Percentiles rank a stretch among this genome's conserved stretches.
Evolutionary conservation across 108 stramenopile species (phyloP).

Genomic region (Poteriospumella lacustris): DNA sequence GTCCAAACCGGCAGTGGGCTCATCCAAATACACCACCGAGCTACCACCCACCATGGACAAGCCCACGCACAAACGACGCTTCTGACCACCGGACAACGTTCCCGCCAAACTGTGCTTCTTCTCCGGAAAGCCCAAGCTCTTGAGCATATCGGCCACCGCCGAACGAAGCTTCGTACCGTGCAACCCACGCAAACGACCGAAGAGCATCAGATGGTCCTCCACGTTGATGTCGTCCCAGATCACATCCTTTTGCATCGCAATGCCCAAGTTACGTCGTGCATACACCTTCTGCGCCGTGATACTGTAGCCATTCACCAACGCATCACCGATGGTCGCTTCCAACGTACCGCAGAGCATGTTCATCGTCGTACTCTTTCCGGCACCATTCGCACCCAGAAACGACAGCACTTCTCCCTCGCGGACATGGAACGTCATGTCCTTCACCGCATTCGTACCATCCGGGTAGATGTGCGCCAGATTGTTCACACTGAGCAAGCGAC

Average conservation of each 20-base stretch:
- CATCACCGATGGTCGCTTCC: slow-evolving; percentile 12
- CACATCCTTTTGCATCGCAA: slow-evolving; percentile 23
- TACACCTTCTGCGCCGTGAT: not conserved
- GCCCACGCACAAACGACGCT: slow-evolving; percentile 25
- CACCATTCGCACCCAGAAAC: slow-evolving; percentile 30
- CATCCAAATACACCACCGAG: slow-evolving; percentile 21
- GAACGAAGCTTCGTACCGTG: not conserved
- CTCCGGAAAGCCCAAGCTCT: slow-evolving; percentile 27
- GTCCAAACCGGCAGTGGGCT: not conserved
- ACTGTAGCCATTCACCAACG: slow-evolving; percentile 24
- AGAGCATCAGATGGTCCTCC: slow-evolving; percentile 12
- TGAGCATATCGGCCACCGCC: not conserved
- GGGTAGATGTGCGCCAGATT: slow-evolving; percentile 29
- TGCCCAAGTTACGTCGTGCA: slow-evolving; percentile 19
- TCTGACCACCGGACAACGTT: slow-evolving; percentile 24
- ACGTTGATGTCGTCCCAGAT: slow-evolving; percentile 27
- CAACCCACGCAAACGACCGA: slow-evolving; percentile 19
- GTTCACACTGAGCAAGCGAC: not conserved
- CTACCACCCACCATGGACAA: slow-evolving; percentile 23
- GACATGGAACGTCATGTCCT: slow-evolving; percentile 4
- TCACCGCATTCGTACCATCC: slow-evolving; percentile 32
- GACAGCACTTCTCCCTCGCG: slow-evolving; percentile 29
- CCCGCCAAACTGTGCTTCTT: slow-evolving; percentile 11
- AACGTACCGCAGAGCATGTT: slow-evolving; percentile 25
- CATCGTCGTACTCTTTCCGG: slow-evolving; percentile 14